These are phyloP conservation scores for Kodamaea anthophila DNA, from an alignment of 1,139 yeast genomes.

Conservation along the genomic window DNA sequence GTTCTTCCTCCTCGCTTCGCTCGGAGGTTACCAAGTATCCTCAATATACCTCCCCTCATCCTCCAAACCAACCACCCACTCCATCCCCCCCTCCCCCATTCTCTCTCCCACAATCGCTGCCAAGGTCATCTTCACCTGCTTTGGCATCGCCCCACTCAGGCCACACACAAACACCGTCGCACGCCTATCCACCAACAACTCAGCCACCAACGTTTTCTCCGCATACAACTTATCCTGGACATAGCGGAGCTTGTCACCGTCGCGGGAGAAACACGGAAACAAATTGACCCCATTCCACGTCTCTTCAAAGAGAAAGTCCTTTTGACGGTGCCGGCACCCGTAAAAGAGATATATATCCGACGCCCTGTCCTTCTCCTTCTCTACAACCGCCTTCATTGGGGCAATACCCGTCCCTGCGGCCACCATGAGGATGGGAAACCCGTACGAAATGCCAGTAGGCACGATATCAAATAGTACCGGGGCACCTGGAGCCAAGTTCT, in stretches of 20 bases:
- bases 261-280: slow-evolving; percentile 18
- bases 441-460: slow-evolving; percentile 36
- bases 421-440: slow-evolving; percentile 60
- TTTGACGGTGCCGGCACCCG: slow-evolving; percentile 65
- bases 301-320: slow-evolving; percentile 58
- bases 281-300: slow-evolving; percentile 19
- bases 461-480: slow-evolving; percentile 51
- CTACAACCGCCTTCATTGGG: slow-evolving; percentile 69
- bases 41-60: slow-evolving; percentile 66
- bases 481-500: slow-evolving; percentile 42
- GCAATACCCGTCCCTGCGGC: slow-evolving; percentile 95
- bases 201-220: slow-evolving; percentile 41
- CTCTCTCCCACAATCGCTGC: slow-evolving; percentile 49
- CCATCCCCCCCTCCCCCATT: slow-evolving; percentile 44
- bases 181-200: slow-evolving; percentile 45
- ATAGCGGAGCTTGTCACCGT: slow-evolving; percentile 41
- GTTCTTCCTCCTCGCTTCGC: not conserved
- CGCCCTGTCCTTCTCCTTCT: slow-evolving; percentile 21
- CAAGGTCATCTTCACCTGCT: slow-evolving; percentile 75
- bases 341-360: slow-evolving; percentile 43
- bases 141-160: slow-evolving; percentile 92
- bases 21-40: slow-evolving; percentile 70
- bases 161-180: slow-evolving; percentile 81
- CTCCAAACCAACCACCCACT: slow-evolving; percentile 56
- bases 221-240: slow-evolving; percentile 68